phyloP scores from a whole-genome alignment of 1,139 yeast genomes.

The Suhomyces yuchorum region DNA sequence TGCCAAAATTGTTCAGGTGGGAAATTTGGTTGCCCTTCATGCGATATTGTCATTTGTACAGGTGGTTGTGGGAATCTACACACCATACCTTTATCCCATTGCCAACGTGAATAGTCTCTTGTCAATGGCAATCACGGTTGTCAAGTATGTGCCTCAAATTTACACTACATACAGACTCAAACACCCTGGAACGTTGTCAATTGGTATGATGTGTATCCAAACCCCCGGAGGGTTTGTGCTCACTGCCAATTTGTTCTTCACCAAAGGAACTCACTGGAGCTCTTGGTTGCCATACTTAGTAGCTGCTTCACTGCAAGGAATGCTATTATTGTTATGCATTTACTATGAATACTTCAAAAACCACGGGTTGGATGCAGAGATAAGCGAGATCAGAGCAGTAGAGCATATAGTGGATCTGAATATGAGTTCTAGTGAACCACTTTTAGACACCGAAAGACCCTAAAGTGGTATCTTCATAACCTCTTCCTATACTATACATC shows the following conservation, averaged over 20 bases:
- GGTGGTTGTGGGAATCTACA: slow-evolving; percentile 32
- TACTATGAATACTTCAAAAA: slow-evolving; percentile 41
- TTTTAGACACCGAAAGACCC: not conserved
- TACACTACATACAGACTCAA: slow-evolving; percentile 66
- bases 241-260: slow-evolving; percentile 66
- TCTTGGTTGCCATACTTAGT: slow-evolving; percentile 81
- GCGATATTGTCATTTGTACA: slow-evolving; percentile 38
- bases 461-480: not conserved
- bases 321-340: slow-evolving; percentile 52
- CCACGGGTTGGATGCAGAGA: slow-evolving; percentile 32
- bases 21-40: slow-evolving; percentile 40
- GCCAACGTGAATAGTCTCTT: slow-evolving; percentile 67
- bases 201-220: slow-evolving; percentile 82
- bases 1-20: slow-evolving; percentile 43
- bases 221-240: slow-evolving; percentile 89
- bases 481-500: not conserved
- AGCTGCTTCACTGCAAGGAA: slow-evolving; percentile 69
- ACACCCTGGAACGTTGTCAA: slow-evolving; percentile 79
- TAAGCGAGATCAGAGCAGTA: slow-evolving; percentile 34
- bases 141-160: slow-evolving; percentile 83
- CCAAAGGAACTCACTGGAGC: slow-evolving; percentile 85
- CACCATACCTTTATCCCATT: slow-evolving; percentile 31
- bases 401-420: slow-evolving; percentile 38
- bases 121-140: slow-evolving; percentile 61
- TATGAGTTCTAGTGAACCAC: slow-evolving; percentile 8